phyloP scores from a whole-genome alignment of 2,329 filamentous ascomycete genomes.

The Cucurbitaria berberidis region DNA sequence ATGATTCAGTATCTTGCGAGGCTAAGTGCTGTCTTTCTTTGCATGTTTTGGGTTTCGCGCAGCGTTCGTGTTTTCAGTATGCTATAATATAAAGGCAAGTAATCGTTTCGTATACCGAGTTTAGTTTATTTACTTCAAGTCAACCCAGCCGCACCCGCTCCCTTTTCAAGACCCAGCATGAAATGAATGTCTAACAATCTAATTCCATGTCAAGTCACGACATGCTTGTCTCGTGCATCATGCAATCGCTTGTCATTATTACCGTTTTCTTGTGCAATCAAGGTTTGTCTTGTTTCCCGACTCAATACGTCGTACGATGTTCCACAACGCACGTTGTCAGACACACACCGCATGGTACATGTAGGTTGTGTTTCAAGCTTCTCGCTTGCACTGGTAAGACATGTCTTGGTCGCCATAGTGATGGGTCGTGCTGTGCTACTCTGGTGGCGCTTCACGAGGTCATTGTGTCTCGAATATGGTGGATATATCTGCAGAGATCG shows the following conservation, averaged over 20 bases:
- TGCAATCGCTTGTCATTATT: not conserved
- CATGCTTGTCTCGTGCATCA: not conserved
- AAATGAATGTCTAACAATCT: too few relatives aligned
- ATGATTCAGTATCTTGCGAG: not conserved
- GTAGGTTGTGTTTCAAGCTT: not conserved
- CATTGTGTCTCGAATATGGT: not conserved
- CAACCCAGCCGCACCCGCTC: not conserved
- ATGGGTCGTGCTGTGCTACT: not conserved
- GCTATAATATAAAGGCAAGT: not conserved
- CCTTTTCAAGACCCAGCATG: too few relatives aligned
- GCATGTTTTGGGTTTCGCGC: not conserved
- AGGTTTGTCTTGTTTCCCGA: not conserved
- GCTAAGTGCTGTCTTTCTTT: not conserved
- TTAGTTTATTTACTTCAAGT: not conserved
- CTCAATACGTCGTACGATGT: not conserved
- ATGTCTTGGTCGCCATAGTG: not conserved
- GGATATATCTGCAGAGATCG: not conserved
- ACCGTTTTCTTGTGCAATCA: not conserved
- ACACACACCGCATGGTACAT: not conserved
- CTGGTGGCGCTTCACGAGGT: not conserved
- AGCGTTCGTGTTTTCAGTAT: not conserved
- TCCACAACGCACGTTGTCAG: not conserved
- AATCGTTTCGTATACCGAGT: not conserved
- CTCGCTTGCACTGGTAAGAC: not conserved
- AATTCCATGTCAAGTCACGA: not conserved